Evolutionary conservation across 768 basidiomycete genomes (phyloP).

Genomic region (Termitomyces sp.): DNA sequence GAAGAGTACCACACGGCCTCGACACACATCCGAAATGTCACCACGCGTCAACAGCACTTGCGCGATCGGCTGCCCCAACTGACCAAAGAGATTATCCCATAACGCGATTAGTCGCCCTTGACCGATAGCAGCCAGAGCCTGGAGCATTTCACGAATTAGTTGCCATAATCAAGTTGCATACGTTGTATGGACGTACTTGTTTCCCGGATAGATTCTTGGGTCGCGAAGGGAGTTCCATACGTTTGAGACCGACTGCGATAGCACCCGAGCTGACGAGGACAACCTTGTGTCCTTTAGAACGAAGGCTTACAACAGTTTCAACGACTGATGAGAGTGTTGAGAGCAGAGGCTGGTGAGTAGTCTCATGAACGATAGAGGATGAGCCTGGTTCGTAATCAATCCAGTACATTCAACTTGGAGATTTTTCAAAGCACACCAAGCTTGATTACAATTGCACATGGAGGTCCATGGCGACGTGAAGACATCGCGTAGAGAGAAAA

Average conservation of each 20-base stretch:
- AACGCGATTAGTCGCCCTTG: conserved; percentile 94
- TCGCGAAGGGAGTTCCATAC: conserved; percentile 77
- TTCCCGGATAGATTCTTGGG: conserved; percentile 88
- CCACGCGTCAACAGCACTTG: conserved; percentile 92
- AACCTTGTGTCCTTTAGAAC: conserved; percentile 83
- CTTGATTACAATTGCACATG: conserved; percentile 81
- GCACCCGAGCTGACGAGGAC: conserved; percentile 96
- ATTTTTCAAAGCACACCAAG: conserved; percentile 45
- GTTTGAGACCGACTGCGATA: conserved; percentile 91
- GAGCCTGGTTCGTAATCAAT: conserved; percentile 51
- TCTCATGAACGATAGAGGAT: conserved; percentile 94
- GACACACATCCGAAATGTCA: conserved; percentile 90
- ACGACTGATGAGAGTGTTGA: conserved; percentile 89
- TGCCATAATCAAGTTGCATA: neutral
- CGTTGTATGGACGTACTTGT: conserved; percentile 52
- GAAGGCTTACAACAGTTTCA: conserved; percentile 81
- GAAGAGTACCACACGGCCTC: conserved; percentile 10
- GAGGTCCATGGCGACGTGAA: conserved; percentile 22
- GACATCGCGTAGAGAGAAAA: conserved; percentile 11
- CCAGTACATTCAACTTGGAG: neutral
- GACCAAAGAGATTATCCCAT: conserved; percentile 95
- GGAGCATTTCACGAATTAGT: conserved; percentile 5
- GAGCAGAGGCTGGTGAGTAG: conserved; percentile 86
- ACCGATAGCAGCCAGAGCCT: conserved; percentile 96
- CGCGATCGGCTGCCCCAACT: conserved; percentile 91